Percentiles rank a stretch among this genome's conserved stretches.
Evolutionary conservation across 1,139 yeast species (phyloP).

Genomic region (Kodamaea plutei): DNA sequence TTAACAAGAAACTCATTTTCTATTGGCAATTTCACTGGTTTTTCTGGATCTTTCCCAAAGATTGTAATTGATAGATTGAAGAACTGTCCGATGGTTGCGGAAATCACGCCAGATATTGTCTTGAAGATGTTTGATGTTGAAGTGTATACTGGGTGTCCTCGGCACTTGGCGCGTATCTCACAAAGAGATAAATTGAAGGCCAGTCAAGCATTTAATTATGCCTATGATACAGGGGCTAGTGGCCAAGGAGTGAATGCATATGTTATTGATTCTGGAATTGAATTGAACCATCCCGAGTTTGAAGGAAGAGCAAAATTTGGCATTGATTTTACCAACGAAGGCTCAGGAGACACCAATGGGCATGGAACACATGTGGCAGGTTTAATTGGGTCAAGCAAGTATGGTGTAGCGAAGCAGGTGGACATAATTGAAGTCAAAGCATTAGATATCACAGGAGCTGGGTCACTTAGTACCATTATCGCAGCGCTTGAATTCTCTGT

Average conservation of each 20-base stretch:
- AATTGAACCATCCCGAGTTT: conserved; percentile 57
- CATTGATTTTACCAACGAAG: conserved; percentile 59
- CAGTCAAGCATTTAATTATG: conserved; percentile 27
- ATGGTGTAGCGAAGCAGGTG: conserved; percentile 75
- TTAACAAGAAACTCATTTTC: conserved; percentile 44
- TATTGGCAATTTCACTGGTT: conserved; percentile 63
- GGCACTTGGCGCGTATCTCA: conserved; percentile 66
- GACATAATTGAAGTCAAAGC: conserved; percentile 69
- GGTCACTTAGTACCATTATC: conserved; percentile 63
- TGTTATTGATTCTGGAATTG: conserved; percentile 77
- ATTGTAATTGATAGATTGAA: conserved; percentile 45
- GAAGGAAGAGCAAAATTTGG: conserved; percentile 59
- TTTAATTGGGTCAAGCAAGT: conserved; percentile 69
- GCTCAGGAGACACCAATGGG: conserved; percentile 61
- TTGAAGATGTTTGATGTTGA: conserved; percentile 43
- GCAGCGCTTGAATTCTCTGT: conserved; percentile 71
- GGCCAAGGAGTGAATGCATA: conserved; percentile 65
- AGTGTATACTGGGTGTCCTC: conserved; percentile 54
- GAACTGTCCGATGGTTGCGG: conserved; percentile 48
- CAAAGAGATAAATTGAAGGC: conserved; percentile 36
- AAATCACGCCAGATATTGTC: conserved; percentile 54
- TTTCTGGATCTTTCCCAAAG: conserved; percentile 54
- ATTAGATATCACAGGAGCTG: conserved; percentile 59
- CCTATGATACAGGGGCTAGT: conserved; percentile 39
- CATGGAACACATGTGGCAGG: conserved; percentile 94